A percentile compares a stretch with the other conserved stretches of the same genome.
Evolutionary conservation across 192 early-diverging fungal genomes (phyloP).

Genomic region (Entophlyctis helioformis): DNA sequence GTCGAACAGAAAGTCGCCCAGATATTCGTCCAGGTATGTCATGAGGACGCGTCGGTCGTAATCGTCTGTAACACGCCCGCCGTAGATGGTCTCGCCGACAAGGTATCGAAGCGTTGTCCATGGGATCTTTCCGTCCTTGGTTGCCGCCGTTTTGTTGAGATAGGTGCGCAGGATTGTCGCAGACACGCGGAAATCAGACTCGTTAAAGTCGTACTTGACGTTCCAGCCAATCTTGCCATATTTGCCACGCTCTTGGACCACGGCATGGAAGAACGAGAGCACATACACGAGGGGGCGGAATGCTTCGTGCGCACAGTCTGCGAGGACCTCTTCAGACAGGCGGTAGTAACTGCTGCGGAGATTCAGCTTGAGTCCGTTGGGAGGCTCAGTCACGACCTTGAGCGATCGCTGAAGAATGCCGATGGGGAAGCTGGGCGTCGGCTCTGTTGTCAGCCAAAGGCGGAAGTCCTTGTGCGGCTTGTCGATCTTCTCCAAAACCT

Average conservation of each 20-base stretch:
- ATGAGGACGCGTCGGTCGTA: constrained; percentile 48
- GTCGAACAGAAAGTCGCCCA: constrained; percentile 53
- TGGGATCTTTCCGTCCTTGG: constrained; percentile 42
- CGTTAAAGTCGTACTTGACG: constrained; percentile 55
- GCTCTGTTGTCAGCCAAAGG: constrained; percentile 50
- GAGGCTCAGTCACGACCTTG: constrained; percentile 53
- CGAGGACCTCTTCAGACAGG: constrained; percentile 37
- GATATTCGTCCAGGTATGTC: constrained; percentile 51
- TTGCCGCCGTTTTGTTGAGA: constrained; percentile 41
- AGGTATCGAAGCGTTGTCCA: constrained; percentile 53
- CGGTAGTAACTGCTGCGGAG: constrained; percentile 45
- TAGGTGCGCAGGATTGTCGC: constrained; percentile 44
- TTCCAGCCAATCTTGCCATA: constrained; percentile 56
- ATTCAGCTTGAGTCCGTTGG: constrained; percentile 48
- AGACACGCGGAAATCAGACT: constrained; percentile 45
- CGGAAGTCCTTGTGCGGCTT: constrained; percentile 49
- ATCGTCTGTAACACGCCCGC: constrained; percentile 52
- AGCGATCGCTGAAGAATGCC: constrained; percentile 49
- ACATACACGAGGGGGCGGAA: constrained; percentile 48
- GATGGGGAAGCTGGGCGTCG: constrained; percentile 43
- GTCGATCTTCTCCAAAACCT: constrained; percentile 51
- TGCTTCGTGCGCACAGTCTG: constrained; percentile 39
- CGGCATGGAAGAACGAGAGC: constrained; percentile 49
- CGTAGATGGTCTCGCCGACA: constrained; percentile 54
- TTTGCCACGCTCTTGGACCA: constrained; percentile 50